A percentile compares a stretch with the other conserved stretches of the same genome.
These are phyloP conservation scores for Sporothrix luriei DNA, from an alignment of 2,329 filamentous ascomycete species.

Conservation along the genomic window DNA sequence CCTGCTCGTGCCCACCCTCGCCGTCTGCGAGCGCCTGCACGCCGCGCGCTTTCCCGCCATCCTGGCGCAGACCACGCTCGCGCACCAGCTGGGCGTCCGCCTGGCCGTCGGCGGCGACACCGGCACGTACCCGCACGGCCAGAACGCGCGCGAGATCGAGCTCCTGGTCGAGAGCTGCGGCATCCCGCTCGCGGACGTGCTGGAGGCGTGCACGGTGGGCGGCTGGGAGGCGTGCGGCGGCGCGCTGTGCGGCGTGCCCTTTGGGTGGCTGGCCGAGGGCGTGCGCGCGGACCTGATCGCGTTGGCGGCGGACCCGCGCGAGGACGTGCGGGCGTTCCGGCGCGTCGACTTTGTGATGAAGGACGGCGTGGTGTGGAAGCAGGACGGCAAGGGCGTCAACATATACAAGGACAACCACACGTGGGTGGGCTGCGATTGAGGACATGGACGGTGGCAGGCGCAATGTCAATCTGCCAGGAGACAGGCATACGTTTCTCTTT, in stretches of 20 bases:
- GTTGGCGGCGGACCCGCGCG: conserved; percentile 46
- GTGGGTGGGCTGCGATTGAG: not conserved
- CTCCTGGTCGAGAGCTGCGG: conserved; percentile 55
- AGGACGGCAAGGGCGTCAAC: conserved; percentile 37
- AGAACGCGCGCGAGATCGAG: conserved; percentile 57
- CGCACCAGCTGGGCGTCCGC: conserved; percentile 52
- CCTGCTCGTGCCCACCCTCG: conserved; percentile 57
- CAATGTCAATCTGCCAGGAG: too few relatives aligned
- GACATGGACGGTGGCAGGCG: too few relatives aligned
- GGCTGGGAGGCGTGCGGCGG: conserved; percentile 61
- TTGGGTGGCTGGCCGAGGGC: conserved; percentile 56
- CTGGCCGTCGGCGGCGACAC: conserved; percentile 59
- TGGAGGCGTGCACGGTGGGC: conserved; percentile 54
- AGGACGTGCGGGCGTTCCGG: conserved; percentile 37
- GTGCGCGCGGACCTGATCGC: conserved; percentile 55
- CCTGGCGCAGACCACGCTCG: conserved; percentile 48
- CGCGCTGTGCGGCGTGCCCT: conserved; percentile 54
- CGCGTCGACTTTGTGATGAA: conserved; percentile 60
- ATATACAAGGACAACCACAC: conserved; percentile 28
- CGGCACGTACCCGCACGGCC: conserved; percentile 43
- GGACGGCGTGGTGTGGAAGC: conserved; percentile 56
- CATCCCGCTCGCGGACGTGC: conserved; percentile 52
- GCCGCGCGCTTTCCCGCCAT: conserved; percentile 40
- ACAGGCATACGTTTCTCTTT: too few relatives aligned
- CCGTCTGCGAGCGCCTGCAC: conserved; percentile 47